These are phyloP conservation scores for Aspergillus nomiae DNA, from an alignment of 2,329 filamentous ascomycete species.

Conservation along the genomic window DNA sequence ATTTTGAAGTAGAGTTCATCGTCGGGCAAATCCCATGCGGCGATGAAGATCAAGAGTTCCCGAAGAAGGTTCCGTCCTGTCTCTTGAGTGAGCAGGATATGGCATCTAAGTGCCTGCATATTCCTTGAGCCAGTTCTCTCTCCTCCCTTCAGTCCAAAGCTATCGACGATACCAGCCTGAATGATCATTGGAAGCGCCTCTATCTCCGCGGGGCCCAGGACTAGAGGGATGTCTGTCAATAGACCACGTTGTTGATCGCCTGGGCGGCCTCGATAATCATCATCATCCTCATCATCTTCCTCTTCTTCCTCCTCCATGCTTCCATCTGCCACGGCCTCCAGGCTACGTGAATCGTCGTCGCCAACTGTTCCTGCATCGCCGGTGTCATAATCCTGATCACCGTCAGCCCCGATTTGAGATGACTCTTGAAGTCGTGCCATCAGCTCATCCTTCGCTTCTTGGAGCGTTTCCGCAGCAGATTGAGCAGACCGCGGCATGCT, in stretches of 20 bases:
- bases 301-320: slow-evolving; percentile 55
- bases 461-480: slow-evolving; percentile 52
- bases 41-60: slow-evolving; percentile 93
- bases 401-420: slow-evolving; percentile 42
- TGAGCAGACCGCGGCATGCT: slow-evolving; percentile 50
- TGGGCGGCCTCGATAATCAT: slow-evolving; percentile 54
- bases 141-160: slow-evolving; percentile 69
- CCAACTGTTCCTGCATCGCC: slow-evolving; percentile 43
- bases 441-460: slow-evolving; percentile 54
- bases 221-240: slow-evolving; percentile 90
- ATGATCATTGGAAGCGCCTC: slow-evolving; percentile 97
- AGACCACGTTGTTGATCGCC: slow-evolving; percentile 68
- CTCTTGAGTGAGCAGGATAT: slow-evolving; percentile 85
- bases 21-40: slow-evolving; percentile 93
- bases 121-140: slow-evolving; percentile 65
- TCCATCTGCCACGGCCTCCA: slow-evolving; percentile 46
- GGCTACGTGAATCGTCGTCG: slow-evolving; percentile 45
- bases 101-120: slow-evolving; percentile 85
- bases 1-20: slow-evolving; percentile 95
- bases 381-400: slow-evolving; percentile 45
- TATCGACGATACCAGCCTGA: slow-evolving; percentile 89
- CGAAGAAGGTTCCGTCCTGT: slow-evolving; percentile 86
- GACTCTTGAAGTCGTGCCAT: slow-evolving; percentile 53
- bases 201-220: slow-evolving; percentile 90
- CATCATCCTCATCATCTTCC: slow-evolving; percentile 56